Base-by-base conservation (phyloP, 2,329 filamentous ascomycete species). In the Aureobasidium sp. region DNA sequence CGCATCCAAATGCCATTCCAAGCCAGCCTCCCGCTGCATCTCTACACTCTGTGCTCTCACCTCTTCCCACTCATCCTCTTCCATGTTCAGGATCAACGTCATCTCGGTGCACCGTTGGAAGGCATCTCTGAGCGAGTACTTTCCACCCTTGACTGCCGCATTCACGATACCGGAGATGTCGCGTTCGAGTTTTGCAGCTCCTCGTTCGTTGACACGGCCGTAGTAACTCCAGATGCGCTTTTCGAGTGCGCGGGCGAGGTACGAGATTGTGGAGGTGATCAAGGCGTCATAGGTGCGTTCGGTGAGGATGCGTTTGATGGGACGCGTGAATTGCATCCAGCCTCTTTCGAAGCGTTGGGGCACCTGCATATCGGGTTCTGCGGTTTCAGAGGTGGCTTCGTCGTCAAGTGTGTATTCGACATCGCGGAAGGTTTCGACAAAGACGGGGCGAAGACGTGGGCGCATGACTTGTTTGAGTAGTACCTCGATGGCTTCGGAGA, bases 11-110 rank as follows among this genome's bases (percentile, higher is more conserved):
- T 86, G 81, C 88, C 88, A 91, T 54, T 81, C 79, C 69, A 94
- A 84, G 11, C 83, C 87, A 53, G 83, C 85, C 13, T 85, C 82
- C 15, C 79, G 71, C 70, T 62, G 73, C 70, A 51, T 75, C 71
- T 35, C 73, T 37, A 76, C 79, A 29, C 50, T 35, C 25, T 54
- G 50, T 37, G 31, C 49, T 7, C 33, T 71, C 40, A 92, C 74
- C 73, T 94, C 90, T 50, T 93, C 89, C 89, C 91, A 96, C 74
- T 96, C 93, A 61, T 96, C 92, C 35, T 94, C 89, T 71, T 96
- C 92, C 90, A 96, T 95, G 67, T 92, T 93, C 70, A 93, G 85
- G 17, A 96, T 84, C 78, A 95, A 84, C 61, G 88, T 84, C 67
- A 96, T 86, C 78, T 96, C 90, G 62, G 81, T 80, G 61, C 88